Base-by-base conservation (phyloP, 2,329 filamentous ascomycete genomes). In the Thielaviopsis punctulata region DNA sequence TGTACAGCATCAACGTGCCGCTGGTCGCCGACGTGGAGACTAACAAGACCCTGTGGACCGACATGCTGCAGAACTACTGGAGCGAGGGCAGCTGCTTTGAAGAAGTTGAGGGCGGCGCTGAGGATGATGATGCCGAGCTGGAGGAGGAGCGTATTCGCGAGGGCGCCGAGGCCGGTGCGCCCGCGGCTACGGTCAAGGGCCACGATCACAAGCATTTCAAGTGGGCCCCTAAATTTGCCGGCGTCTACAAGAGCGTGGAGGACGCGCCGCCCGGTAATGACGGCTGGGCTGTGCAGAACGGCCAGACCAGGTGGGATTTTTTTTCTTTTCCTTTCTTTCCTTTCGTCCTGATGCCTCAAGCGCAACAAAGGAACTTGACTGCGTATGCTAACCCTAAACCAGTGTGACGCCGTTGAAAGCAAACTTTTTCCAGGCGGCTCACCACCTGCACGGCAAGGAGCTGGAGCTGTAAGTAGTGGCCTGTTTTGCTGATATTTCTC, bases 1-100 rank as follows among this genome's bases (percentile, higher is more conserved):
- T 96, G n/a, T 96, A 95, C 65, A 84, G 77, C 47, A 80, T 96
- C 59, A 96, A 96, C 62, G 83, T 96, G 8, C 90, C 92, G 19
- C 70, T 96, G 10, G 74, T 92, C 13, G 81, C 85, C 55, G 82
- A 80, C 6, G 78, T 95, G 1, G 82, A 82, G 58, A 63, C 69
- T 18, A 73, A 75, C 51, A 87, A 85, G 67, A 79, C 89, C 3
- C 61, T 92, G n/a, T 95, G 81, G 69, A 90, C 92, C 2, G 70
- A 79, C 56, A 84, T 95, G 75, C 68, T 96, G 61, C 86, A 95
- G 67, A 98, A 96, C 65, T 81, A 83, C 62, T 98, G 92, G 92
- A 72, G 71, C 19, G 73, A 75, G n/a, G 86, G 84, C 3, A 85
- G 84, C 53, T 95, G 87, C 62, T 96, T 95, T 65, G 75, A 87